phyloP scores from a whole-genome alignment of 495 filamentous ascomycete species.

The Lentithecium fluviatile region DNA sequence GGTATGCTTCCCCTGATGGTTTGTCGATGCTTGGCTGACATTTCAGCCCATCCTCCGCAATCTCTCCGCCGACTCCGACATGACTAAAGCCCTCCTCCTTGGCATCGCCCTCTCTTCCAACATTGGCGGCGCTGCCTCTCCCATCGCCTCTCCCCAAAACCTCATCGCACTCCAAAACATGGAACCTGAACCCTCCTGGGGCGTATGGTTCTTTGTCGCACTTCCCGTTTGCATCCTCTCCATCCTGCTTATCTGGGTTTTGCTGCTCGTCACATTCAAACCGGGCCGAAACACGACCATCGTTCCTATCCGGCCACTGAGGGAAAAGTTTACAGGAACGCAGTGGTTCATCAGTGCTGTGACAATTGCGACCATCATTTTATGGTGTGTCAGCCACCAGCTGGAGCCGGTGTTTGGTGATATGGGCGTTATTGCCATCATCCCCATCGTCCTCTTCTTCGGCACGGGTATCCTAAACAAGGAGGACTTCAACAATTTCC shows the following conservation, averaged over 20 bases:
- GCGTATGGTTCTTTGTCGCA: slow-evolving; percentile 93
- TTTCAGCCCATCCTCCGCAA: slow-evolving; percentile 88
- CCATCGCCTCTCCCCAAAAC: slow-evolving; percentile 96
- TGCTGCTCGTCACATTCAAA: slow-evolving; percentile 81
- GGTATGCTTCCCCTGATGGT: slow-evolving; percentile 45
- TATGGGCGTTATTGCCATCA: slow-evolving; percentile 97
- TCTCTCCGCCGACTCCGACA: slow-evolving; percentile 80
- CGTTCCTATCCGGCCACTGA: slow-evolving; percentile 83
- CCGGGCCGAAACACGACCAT: slow-evolving; percentile 84
- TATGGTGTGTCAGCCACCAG: slow-evolving; percentile 92
- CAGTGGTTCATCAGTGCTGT: slow-evolving; percentile 90
- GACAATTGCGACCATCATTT: slow-evolving; percentile 79
- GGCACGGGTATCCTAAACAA: slow-evolving; percentile 96
- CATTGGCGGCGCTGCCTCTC: slow-evolving; percentile 92
- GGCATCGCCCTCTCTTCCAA: slow-evolving; percentile 95
- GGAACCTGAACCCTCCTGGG: slow-evolving; percentile 85
- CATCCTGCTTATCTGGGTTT: slow-evolving; percentile 82
- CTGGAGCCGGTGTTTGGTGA: slow-evolving; percentile 86
- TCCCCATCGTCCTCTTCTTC: slow-evolving; percentile 94
- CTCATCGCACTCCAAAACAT: slow-evolving; percentile 96
- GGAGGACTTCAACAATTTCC: slow-evolving; percentile 99
- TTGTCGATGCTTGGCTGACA: neutral
- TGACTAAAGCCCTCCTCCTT: slow-evolving; percentile 92
- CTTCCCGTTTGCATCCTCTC: slow-evolving; percentile 90
- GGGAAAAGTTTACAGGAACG: slow-evolving; percentile 80